Evolutionary conservation across 768 basidiomycete species (phyloP).

Genomic region (Hericium rajendrae): DNA sequence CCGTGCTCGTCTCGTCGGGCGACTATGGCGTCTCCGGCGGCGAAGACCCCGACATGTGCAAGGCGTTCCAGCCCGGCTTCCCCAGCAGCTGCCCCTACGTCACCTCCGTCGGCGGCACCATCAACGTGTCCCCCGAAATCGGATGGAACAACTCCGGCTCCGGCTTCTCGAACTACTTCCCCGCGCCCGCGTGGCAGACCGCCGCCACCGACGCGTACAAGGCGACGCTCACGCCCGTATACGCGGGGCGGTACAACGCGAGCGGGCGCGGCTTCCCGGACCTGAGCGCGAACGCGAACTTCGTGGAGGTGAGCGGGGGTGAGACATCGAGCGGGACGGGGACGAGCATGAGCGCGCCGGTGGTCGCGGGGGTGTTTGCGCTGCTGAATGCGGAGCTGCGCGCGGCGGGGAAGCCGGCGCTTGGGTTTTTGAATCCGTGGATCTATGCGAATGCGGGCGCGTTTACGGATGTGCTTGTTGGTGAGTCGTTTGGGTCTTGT

Average conservation of each 20-base stretch:
- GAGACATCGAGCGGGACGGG: slow-evolving; percentile 15
- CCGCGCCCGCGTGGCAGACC: slow-evolving; percentile 7
- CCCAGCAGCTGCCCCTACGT: slow-evolving; percentile 26
- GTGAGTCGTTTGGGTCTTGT: not conserved
- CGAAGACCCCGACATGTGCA: slow-evolving; percentile 16
- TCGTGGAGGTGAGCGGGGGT: not conserved
- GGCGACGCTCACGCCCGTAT: not conserved
- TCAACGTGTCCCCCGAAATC: slow-evolving; percentile 15
- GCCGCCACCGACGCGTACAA: slow-evolving; percentile 6
- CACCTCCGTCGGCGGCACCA: not conserved
- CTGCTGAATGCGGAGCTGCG: slow-evolving; percentile 26
- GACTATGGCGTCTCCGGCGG: slow-evolving; percentile 28
- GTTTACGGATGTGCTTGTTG: slow-evolving; percentile 25
- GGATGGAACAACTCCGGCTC: slow-evolving; percentile 12
- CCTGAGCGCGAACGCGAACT: not conserved
- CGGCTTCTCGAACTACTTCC: slow-evolving; percentile 16
- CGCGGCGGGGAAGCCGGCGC: slow-evolving; percentile 17
- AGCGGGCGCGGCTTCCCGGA: slow-evolving; percentile 17
- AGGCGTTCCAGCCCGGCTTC: slow-evolving; percentile 25
- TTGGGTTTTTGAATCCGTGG: slow-evolving; percentile 27
- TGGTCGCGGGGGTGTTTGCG: slow-evolving; percentile 24
- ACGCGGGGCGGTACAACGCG: slow-evolving; percentile 12
- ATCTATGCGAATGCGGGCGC: slow-evolving; percentile 22
- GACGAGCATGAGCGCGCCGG: slow-evolving; percentile 25
- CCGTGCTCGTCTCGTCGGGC: slow-evolving; percentile 29